Conservation (phyloP, 768 basidiomycete species). For the Pleurotus eryngii region DNA sequence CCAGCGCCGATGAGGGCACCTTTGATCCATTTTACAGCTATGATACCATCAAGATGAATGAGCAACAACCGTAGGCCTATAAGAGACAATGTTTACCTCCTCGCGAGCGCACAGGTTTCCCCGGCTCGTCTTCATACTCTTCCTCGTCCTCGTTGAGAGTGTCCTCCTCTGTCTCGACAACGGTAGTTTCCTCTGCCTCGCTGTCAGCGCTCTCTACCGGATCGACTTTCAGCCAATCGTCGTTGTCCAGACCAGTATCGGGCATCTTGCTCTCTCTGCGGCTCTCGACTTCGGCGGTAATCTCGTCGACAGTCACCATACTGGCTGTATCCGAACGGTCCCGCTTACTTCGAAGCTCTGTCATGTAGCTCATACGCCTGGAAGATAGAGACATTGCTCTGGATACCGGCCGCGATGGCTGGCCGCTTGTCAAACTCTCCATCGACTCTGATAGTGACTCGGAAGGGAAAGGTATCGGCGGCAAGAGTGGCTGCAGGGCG, state of each 20-base stretch:
- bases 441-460: conserved; percentile 82
- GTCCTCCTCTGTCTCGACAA: conserved; percentile 34
- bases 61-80: conserved; percentile 1
- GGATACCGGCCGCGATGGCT: conserved; percentile 34
- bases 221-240: conserved; percentile 78
- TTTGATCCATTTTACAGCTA: conserved; percentile 94
- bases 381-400: conserved; percentile 47
- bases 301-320: conserved; percentile 94
- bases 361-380: conserved; percentile 77
- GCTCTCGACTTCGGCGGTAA: conserved; percentile 91
- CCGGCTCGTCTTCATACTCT: conserved; percentile 46
- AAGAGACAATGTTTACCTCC: conserved; percentile 35
- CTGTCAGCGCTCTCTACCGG: conserved; percentile 39
- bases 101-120: conserved; percentile 48
- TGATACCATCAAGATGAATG: conserved; percentile 11
- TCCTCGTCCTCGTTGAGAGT: conserved; percentile 45
- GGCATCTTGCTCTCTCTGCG: conserved; percentile 50
- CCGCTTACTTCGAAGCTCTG: conserved; percentile 75
- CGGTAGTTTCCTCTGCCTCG: conserved; percentile 29
- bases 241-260: conserved; percentile 44
- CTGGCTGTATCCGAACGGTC: conserved; percentile 88
- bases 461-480: conserved; percentile 74
- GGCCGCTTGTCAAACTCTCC: conserved; percentile 44
- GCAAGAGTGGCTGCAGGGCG: conserved; percentile 58
- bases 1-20: conserved; percentile 94